These are phyloP conservation scores for Stentor roeselii DNA, from an alignment of 73 alveolate genomes.

Conservation along the genomic window DNA sequence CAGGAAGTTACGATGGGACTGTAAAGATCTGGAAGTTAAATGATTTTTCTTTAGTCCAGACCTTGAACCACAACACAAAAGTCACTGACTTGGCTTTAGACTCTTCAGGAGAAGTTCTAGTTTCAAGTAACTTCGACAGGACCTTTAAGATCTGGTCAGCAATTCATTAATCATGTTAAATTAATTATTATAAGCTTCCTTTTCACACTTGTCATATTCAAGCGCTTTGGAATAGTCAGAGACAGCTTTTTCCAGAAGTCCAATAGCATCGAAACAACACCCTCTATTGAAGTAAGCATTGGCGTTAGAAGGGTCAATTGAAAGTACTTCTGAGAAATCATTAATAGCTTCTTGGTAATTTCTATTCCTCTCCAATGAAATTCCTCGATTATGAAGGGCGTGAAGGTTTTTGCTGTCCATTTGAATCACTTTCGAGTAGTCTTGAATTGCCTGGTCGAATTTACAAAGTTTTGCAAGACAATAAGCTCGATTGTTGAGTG, in stretches of 20 bases:
- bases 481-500: constrained; percentile 91
- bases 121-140: constrained; percentile 60
- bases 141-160: constrained; percentile 9
- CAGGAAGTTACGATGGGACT: constrained; percentile 72
- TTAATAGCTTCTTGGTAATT: constrained; percentile 64
- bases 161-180: no score
- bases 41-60: constrained; percentile 60
- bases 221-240: constrained; percentile 92
- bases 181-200: constrained; percentile 75
- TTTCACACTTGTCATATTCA: constrained; percentile 86
- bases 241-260: constrained; percentile 90
- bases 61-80: constrained; percentile 44
- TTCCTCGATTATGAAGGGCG: constrained; percentile 96
- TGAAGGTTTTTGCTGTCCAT: constrained; percentile 81
- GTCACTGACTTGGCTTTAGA: constrained; percentile 41
- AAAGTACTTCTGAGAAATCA: constrained; percentile 19
- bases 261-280: constrained; percentile 92
- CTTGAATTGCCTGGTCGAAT: constrained; percentile 88
- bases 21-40: constrained; percentile 68
- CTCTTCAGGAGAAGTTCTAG: constrained; percentile 29
- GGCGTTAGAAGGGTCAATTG: constrained; percentile 79
- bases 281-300: constrained; percentile 98
- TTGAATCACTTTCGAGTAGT: constrained; percentile 74
- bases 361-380: constrained; percentile 87
- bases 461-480: constrained; percentile 89